Evolutionary conservation across 495 filamentous ascomycete genomes (phyloP), one percentile per base, ranked within the genome.

Genomic region (Penicillium canariense): DNA sequence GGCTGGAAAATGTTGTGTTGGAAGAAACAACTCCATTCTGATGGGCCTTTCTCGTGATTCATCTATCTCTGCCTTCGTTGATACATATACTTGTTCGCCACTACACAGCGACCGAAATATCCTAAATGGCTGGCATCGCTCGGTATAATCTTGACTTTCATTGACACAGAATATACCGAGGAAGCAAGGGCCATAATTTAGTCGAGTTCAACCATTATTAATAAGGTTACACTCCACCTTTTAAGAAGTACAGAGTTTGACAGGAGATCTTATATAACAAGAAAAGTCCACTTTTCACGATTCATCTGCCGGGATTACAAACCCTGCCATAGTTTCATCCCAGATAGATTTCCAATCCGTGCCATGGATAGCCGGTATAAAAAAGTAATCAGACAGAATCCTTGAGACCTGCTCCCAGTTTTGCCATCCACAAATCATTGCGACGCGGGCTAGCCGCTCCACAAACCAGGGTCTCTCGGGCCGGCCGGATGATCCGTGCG

Each of bases 401-500:
- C 50, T 45, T 4, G 62, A 62, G 14, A 65, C 60, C 28, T 70
- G 65, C 20, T 66, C 62, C 68, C 66, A 72, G 6, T 49, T 32
- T 23, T 57, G 48, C 69, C 69, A 72, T 28, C 55, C 62, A 44
- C 66, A 66, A 11, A 69, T 50, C 39, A 62, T 66, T 20, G 55
- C 65, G 11, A 67, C 35, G 17, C 50, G 56, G 34, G 62, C 59
- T 25, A 73, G 51, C 9, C 56, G 57, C 35, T 66, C 59, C 32
- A 73, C 56, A 60, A 73, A 73, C 62, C 61, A 68, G 4, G 55
- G 30, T 45, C 61, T 48, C 31, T 73, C 68, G 18, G 48, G 14
- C 15, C 65, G 63, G 1, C 63, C 65, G 11, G 56, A 32, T 8
- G 68, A 65, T 10, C 70, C 68, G 42, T 69, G 67, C 26, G 67